phyloP scores from a whole-genome alignment of 192 early-diverging fungal species.

The Thoreauomyces humboldtii region DNA sequence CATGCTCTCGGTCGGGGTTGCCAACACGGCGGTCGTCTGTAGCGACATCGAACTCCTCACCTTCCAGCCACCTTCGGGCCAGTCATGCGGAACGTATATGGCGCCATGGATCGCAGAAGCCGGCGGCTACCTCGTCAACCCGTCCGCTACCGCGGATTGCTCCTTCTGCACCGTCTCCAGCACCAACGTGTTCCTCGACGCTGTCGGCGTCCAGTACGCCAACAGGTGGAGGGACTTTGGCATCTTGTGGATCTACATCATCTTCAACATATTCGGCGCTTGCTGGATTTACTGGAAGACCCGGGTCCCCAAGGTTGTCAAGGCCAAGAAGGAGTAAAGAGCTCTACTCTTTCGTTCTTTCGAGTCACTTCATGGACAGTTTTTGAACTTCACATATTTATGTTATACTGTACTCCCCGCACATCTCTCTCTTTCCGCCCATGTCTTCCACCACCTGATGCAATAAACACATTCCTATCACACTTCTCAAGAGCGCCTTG shows the following conservation, averaged over 20 bases:
- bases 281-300: not conserved
- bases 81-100: conserved; percentile 16
- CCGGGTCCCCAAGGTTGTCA: not conserved
- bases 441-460: too few relatives aligned
- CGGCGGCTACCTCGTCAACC: conserved; percentile 49
- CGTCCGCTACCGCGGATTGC: conserved; percentile 26
- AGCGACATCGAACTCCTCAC: not conserved
- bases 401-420: too few relatives aligned
- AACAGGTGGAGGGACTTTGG: conserved; percentile 65
- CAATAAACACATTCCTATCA: too few relatives aligned
- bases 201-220: conserved; percentile 51
- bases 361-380: too few relatives aligned
- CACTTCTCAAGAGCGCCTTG: too few relatives aligned
- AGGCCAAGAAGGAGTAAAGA: conserved; percentile 8
- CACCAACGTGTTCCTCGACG: conserved; percentile 22
- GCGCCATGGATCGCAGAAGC: conserved; percentile 19
- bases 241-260: conserved; percentile 53
- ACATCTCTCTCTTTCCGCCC: too few relatives aligned
- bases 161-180: not conserved
- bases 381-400: too few relatives aligned
- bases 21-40: not conserved
- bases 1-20: not conserved
- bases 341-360: too few relatives aligned
- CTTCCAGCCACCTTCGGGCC: not conserved
- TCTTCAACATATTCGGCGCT: conserved; percentile 42